Base-by-base conservation (phyloP, 2,329 filamentous ascomycete species). In the Epichloe sibirici region DNA sequence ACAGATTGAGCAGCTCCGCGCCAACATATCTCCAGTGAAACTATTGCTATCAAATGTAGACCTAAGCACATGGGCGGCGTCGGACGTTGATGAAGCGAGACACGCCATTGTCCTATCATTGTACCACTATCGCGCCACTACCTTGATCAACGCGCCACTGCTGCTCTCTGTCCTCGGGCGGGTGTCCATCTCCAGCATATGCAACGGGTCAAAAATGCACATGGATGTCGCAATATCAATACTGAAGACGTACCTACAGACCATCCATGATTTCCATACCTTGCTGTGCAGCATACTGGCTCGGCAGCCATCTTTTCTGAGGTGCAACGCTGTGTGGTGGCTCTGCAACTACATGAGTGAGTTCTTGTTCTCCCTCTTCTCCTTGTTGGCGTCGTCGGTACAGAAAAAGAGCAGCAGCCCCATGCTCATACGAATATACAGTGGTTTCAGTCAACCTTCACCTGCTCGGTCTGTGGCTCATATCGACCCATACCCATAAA, bases 291-390 rank as follows among this genome's bases (percentile, higher is more conserved):
- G 52, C 8, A 54, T 64, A 3, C 31, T 62, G 2, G 51, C 48
- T 2, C 48, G 58, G n/a, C 44, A 56, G 4, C 57, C 53, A 5
- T 34, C 45, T 2, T 65, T 64, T 44, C 49, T 64, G 25, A 58
- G 56, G 37, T 25, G 52, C 13, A 64, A 65, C 45, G 62, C 61
- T 1, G 53, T 59, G 13, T 66, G 63, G 63, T 66, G 63, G 63
- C 57, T 59, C n/a, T 64, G 61, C 49, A 66, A 66, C 48, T 66
- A 64, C 43, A 59, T 57, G 52, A 56, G 63, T 64, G 56, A 48
- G 62, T 3, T 31, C 7, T 12, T 17, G 8, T 7, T 6, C 9
- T 4, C 28, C 4, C 9, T 12, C 6, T 8, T n/a, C 4, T 11
- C 15, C 3, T 39, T n/a, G 6, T n/a, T 39, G 12, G 28, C 28